A percentile compares a stretch with the other conserved stretches of the same genome.
Evolutionary conservation across 768 basidiomycete genomes (phyloP).

Genomic region (Aureoboletus auriporus): DNA sequence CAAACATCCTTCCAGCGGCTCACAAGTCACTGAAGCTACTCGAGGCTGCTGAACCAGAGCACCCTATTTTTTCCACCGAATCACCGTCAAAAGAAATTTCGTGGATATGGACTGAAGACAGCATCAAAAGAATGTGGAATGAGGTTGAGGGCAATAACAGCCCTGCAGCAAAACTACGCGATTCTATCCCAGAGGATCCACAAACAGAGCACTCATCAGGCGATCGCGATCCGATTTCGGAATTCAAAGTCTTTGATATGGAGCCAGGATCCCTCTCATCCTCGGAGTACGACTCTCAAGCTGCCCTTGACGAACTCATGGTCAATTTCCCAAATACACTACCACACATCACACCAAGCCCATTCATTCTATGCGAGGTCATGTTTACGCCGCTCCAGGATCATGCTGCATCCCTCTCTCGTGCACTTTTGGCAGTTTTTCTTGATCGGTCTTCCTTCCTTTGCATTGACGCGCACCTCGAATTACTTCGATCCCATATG

Average conservation of each 20-base stretch:
- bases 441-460: conserved; percentile 61
- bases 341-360: conserved; percentile 61
- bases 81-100: conserved; percentile 38
- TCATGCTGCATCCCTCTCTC: conserved; percentile 63
- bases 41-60: conserved; percentile 59
- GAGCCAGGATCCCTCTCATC: conserved; percentile 51
- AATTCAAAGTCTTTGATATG: conserved; percentile 59
- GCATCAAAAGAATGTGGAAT: conserved; percentile 9
- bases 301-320: conserved; percentile 46
- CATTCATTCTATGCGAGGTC: conserved; percentile 57
- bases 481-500: conserved; percentile 70
- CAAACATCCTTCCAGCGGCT: conserved; percentile 56
- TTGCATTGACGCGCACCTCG: conserved; percentile 62
- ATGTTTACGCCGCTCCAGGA: conserved; percentile 58
- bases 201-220: background rate
- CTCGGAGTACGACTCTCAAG: conserved; percentile 15
- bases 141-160: background rate
- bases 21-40: conserved; percentile 67
- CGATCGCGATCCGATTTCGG: conserved; percentile 35
- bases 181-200: background rate
- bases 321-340: conserved; percentile 53
- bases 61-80: conserved; percentile 48
- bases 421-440: conserved; percentile 63
- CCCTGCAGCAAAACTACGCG: background rate
- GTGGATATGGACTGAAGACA: conserved; percentile 38